Base-by-base conservation (phyloP, 2,329 filamentous ascomycete species). In the Byssothecium circinans region DNA sequence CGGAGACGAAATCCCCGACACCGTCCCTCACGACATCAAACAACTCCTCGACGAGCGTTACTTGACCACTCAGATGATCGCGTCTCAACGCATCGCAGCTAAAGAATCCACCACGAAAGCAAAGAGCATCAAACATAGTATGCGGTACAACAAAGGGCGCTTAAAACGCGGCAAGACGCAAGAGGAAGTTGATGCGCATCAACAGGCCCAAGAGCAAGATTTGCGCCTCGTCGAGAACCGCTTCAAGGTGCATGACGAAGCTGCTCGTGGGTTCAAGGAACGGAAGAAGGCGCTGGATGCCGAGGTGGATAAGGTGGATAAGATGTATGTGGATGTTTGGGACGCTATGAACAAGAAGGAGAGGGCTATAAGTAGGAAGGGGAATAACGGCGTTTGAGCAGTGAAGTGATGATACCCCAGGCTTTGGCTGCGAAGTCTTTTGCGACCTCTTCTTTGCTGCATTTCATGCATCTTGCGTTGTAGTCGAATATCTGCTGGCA, bases 1-100 rank as follows among this genome's bases (percentile, higher is more conserved):
- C 2, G 47, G 47, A 8, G 47, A 50, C 34, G 47, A 50, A 32
- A 50, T 50, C 17, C 47, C 47, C 4, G n/a, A 17, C 6, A 18
- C 22, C 12, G 29, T 50, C 20, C 40, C 42, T 8, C 8, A 11
- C 4, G 29, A 42, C 12, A 19, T 39, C 6, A 12, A 35, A 18
- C 29, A 17, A 18, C 22, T 45, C 8, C 47, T 50, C 12, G 15
- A 20, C 4, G 10, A 23, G 12, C 40, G 27, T n/a, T 4, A n/a
- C n/a, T 5, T 18, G 12, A 32, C 8, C 8, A 32, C n/a, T 6
- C 15, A 20, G 8, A 42, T 42, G 40, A 18, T 42, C 11, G 18
- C 11, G 2, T 30, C 17, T 14, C 11, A 33, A 19, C 27, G 29
- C 18, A n/a, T 8, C 2, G 12, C 11, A 12, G 11, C 29, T 15